Evolutionary conservation across 192 early-diverging fungal species (phyloP), one percentile per base, ranked within the genome.

Genomic region (Coemansia sp.): DNA sequence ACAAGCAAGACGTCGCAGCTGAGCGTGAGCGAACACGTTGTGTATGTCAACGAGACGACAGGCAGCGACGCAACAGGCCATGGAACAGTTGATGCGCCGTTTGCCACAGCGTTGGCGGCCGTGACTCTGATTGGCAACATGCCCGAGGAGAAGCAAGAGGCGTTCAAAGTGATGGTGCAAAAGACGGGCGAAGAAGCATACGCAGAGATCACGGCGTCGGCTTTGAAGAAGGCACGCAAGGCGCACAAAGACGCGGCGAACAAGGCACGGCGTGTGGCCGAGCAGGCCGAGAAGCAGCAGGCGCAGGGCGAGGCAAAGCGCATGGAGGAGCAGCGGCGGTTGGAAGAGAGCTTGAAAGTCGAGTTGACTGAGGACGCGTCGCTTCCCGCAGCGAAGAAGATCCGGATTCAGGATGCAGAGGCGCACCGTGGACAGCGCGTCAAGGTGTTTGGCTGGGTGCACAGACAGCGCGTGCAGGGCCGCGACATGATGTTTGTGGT

Each of bases 401-500:
- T 96, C 83, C 89, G 89, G 67, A 89, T 97, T 62, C 63, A 81
- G 60, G 71, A 94, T 31, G 68, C 82, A 20, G 71, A 82, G 26
- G 75, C 76, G 44, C 77, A 84, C 74, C 88, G 93, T 59, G 87
- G 85, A 49, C 83, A 76, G 62, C 88, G 96, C 50, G 90, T 98
- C 68, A 86, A 84, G 71, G 84, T 99, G 3, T 87, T 84, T 20
- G 97, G 96, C 37, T 99, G 97, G 97, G 94, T 98, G 58, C 93
- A 96, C 84, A 87, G 93, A 26, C 82, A 90, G 66, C 92, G 97
- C 58, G 89, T 90, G 37, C 97, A 99, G 81, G 97, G 97, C 57
- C 95, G 93, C 76, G 92, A 96, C 82, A 90, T 99, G 90, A 90
- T 88, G 82, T 99, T 99, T 79, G 56, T 95, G 11, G 87, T 97